Percentiles rank a stretch among this genome's conserved stretches.
Conservation (phyloP, 176 grass and related monocot species). For the Themeda triandra region DNA sequence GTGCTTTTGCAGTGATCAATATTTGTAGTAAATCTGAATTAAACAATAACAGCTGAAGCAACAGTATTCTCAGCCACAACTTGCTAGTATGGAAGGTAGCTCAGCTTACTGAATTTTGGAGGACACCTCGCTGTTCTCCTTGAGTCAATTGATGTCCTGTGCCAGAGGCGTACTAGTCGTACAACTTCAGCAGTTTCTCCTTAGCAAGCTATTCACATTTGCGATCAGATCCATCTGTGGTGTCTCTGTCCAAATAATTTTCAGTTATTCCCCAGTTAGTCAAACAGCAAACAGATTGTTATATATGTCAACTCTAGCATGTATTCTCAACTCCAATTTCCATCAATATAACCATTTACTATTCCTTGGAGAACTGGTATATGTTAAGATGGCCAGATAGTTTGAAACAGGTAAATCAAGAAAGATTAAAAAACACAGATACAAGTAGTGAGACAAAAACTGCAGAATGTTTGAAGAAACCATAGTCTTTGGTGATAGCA, state of each 20-base stretch:
- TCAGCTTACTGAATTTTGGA: not conserved
- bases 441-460: no score
- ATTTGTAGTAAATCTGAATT: not conserved
- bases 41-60: not conserved
- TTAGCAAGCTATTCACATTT: not conserved
- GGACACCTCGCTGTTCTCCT: not conserved
- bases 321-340: not conserved
- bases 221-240: not conserved
- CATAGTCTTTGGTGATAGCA: not conserved
- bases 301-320: not conserved
- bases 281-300: not conserved
- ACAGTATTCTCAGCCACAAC: not conserved
- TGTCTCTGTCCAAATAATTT: not conserved
- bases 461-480: not conserved
- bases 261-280: not conserved
- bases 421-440: no score
- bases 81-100: not conserved
- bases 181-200: not conserved
- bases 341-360: not conserved
- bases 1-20: not conserved
- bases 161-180: not conserved
- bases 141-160: not conserved
- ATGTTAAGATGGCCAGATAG: no score
- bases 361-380: no score
- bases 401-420: no score